Conservation (phyloP, 768 basidiomycete genomes). For the Naganishia vaughanmartiniae region DNA sequence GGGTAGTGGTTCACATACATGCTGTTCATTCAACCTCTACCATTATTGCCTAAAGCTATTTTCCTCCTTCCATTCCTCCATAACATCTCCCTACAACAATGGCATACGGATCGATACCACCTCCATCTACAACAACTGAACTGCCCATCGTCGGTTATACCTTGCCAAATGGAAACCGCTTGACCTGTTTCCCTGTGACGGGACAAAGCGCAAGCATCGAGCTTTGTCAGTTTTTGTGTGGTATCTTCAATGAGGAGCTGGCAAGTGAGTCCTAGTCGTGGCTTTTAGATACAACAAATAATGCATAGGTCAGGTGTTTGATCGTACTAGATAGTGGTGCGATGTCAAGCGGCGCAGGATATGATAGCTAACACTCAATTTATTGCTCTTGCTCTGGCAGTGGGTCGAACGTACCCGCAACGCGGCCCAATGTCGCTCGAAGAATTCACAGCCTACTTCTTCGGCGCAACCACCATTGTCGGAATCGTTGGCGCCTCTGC, state of each 20-base stretch:
- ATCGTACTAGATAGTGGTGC: neutral
- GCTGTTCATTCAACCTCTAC: too few relatives aligned
- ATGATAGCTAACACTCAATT: neutral
- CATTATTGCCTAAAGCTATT: too few relatives aligned
- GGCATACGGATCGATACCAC: conserved; percentile 67
- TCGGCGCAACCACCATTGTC: conserved; percentile 71
- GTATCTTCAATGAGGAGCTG: conserved; percentile 69
- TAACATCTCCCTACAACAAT: conserved; percentile 8
- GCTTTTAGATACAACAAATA: too few relatives aligned
- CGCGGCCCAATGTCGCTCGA: conserved; percentile 58
- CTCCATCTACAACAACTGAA: conserved; percentile 43
- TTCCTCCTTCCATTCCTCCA: too few relatives aligned
- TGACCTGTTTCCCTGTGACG: conserved; percentile 62
- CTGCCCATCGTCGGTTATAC: conserved; percentile 59
- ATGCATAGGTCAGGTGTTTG: neutral
- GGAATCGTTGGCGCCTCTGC: conserved; percentile 57
- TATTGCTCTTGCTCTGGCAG: conserved; percentile 31
- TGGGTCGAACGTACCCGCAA: conserved; percentile 80
- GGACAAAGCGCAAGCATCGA: conserved; percentile 56
- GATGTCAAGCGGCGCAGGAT: neutral
- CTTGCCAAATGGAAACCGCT: conserved; percentile 44
- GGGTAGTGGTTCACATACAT: too few relatives aligned
- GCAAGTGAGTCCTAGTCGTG: conserved; percentile 54
- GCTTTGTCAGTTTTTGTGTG: conserved; percentile 63
- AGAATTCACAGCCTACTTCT: conserved; percentile 72